Evolutionary conservation across 2,329 filamentous ascomycete genomes (phyloP), one percentile per base, ranked within the genome.

Genomic region (Sordariomycetes sp.): DNA sequence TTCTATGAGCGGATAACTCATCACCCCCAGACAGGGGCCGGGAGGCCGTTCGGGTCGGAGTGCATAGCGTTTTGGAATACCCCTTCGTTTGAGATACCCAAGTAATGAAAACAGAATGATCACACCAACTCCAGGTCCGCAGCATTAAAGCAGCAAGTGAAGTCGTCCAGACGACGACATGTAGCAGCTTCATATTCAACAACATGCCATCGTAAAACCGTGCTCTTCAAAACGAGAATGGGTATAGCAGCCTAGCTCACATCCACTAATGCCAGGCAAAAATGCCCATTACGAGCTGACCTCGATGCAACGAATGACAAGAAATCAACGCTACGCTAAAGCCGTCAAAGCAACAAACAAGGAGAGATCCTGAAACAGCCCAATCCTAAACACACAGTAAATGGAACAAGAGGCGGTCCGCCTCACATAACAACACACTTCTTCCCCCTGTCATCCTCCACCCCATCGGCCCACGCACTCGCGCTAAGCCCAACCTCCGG

Each of bases 371-470:
- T 10, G n/a, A 45, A 45, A n/a, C 15, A 45, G n/a, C 6, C 15
- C 8, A 45, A n/a, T 7, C 15, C 15, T n/a, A 45, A n/a, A 7
- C 6, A n/a, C 10, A 45, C 39, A 45, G 39, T 17, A 45, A 5
- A 45, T 45, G 39, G n/a, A 45, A 17, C 39, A 45, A 17, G 7
- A 50, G n/a, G n/a, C 5, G 24, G 10, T 20, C 45, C n/a, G 34
- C 35, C 50, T 72, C 66, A 82, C 79, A 82, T 82, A 54, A 82
- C 67, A 24, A 69, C 61, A 62, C 79, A 82, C 63, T 76, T 81
- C 64, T 69, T 76, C 45, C 64, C 66, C 12, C 53, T 60, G 13
- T 59, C 58, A 32, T 56, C 51, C 7, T 52, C 36, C 15, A 36
- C 42, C 13, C 34, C 34, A 10, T 45, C 32, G 10, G 24, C 56